Base-by-base conservation (phyloP, 768 basidiomycete species). In the Xerocomellus intermedius region DNA sequence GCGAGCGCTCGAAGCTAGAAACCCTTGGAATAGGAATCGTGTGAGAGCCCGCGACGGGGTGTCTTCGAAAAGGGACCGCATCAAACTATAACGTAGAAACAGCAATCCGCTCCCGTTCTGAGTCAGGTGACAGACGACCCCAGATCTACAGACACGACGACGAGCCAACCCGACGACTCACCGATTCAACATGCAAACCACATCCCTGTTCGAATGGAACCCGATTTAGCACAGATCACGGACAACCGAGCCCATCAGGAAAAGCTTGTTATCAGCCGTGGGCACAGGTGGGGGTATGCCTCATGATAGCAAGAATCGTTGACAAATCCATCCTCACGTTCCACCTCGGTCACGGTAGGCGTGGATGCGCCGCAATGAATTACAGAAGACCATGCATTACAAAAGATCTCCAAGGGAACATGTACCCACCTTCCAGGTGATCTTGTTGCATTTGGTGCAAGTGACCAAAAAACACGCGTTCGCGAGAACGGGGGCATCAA, bases 381-480 rank as follows among this genome's bases (percentile, higher is more conserved):
- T 49, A 53, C 48, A 51, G 55, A 54, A 51, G 55, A 53, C 51
- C 60, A 47, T 44, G 44, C 8, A 38, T 53, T 45, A 56, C 58
- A 57, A 52, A 37, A 48, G 52, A 63, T 68, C 64, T 45, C 56
- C 64, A 73, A 66, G 61, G 60, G 46, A 63, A 63, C 60, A 64
- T 44, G 56, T 51, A 70, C 79, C 64, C 67, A 88, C 88, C 75
- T 66, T 75, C 89, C 88, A 90, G 19, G 84, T 89, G 24, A 73
- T 82, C 77, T 89, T 89, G 47, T 78, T 78, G 69, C 88, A 90
- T 55, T 69, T 74, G 48, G 69, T 70, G 72, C 88, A 90, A 54
- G 77, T 76, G 54, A 85, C 83, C 57, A 70, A 60, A 66, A 70
- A 79, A 74, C 88, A 90, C 55, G 69, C 62, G 65, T 87, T 74